Conservation (phyloP, 208 protist species). For the Angomonas ambiguus region DNA sequence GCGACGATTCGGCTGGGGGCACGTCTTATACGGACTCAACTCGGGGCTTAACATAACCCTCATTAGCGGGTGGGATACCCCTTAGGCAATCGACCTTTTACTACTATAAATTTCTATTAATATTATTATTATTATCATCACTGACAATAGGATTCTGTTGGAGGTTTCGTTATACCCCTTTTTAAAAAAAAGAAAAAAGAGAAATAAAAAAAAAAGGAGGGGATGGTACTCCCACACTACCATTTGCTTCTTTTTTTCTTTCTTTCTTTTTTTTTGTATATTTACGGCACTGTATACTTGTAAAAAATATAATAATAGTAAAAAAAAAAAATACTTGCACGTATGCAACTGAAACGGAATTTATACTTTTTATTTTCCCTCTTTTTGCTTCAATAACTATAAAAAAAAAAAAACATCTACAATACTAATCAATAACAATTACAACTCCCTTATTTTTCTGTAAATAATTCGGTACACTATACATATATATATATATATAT, state of each 20-base stretch:
- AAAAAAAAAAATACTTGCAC: neutral
- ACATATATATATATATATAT: neutral
- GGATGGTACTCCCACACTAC: neutral
- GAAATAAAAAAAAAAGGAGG: neutral
- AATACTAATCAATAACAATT: too few species aligned
- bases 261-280: neutral
- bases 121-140: neutral
- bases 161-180: neutral
- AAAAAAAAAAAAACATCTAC: neutral
- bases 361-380: too few species aligned
- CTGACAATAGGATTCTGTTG: neutral
- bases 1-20: slow-evolving; percentile 11
- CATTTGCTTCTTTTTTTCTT: neutral
- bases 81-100: neutral
- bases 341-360: too few species aligned
- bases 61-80: too few species aligned
- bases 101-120: too few species aligned
- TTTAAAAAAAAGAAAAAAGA: neutral
- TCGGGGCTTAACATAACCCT: neutral
- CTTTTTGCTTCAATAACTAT: too few species aligned
- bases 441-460: too few species aligned
- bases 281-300: neutral
- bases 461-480: neutral
- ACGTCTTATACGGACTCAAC: neutral
- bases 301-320: slow-evolving; percentile 7